Evolutionary conservation across 2,329 filamentous ascomycete species (phyloP).

Genomic region (Fusarium buharicum): DNA sequence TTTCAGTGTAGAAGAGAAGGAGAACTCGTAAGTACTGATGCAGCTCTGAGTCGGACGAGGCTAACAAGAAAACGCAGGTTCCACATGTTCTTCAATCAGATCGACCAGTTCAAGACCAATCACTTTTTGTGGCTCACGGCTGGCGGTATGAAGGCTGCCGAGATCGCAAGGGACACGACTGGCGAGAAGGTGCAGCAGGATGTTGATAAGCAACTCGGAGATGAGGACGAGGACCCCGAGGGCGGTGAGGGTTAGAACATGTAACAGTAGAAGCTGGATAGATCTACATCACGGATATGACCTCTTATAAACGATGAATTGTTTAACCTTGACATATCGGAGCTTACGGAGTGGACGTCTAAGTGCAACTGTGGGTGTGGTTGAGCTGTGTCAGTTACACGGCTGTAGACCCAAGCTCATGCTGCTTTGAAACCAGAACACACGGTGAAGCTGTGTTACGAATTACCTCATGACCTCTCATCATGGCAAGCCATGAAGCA

Average conservation of each 20-base stretch:
- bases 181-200: conserved; percentile 55
- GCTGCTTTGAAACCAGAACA: conserved; percentile 14
- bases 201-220: conserved; percentile 61
- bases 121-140: conserved; percentile 81
- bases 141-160: conserved; percentile 71
- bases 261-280: conserved; percentile 17
- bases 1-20: conserved; percentile 87
- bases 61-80: conserved; percentile 62
- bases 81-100: conserved; percentile 80
- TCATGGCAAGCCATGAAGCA: neutral
- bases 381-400: conserved; percentile 7
- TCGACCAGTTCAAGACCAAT: conserved; percentile 77
- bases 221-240: conserved; percentile 64
- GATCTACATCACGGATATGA: conserved; percentile 3
- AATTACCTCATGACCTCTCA: neutral
- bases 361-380: neutral
- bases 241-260: conserved; percentile 55
- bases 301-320: conserved; percentile 10
- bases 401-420: neutral
- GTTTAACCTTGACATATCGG: conserved; percentile 7
- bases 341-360: conserved; percentile 6
- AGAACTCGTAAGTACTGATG: conserved; percentile 76
- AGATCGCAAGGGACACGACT: conserved; percentile 48
- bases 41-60: neutral
- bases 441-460: neutral